Evolutionary conservation across 768 basidiomycete species (phyloP), one percentile per base, ranked within the genome.

Genomic region (Suillus ampliporus): DNA sequence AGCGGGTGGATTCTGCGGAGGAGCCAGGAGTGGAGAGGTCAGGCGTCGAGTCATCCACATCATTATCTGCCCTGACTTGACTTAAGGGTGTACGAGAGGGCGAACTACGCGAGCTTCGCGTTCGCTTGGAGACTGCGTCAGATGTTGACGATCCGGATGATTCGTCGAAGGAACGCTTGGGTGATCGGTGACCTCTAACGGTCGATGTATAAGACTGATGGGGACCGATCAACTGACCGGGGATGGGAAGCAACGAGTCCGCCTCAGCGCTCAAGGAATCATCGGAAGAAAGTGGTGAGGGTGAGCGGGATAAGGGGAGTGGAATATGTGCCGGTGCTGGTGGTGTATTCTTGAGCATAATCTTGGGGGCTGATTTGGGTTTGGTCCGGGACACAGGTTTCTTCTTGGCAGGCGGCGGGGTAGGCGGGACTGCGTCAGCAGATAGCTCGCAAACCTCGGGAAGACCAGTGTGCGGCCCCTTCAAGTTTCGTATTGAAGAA

Each of bases 401-500:
- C 71, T 78, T 79, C 63, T 76, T 77, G 43, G 71, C 65, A 57
- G 74, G 67, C 17, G 78, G 70, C 23, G 78, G 66, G 11, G 72
- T 67, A 28, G 73, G 61, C 51, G 71, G 71, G 8, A 71, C 77
- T 15, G 73, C 60, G n/a, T 71, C 69, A 10, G 78, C 72, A 21
- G 76, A 65, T 17, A 71, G 74, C 74, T 94, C 92, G 47, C 75
- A 70, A 2, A 93, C 86, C 58, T 77, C 76, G 4, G 92, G 92
- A 17, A 88, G 79, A 9, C 93, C 95, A 0, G 85, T 78, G 72
- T 95, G 94, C 0, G 94, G 95, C 2, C 95, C 95, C 17, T 81
- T 81, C 58, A 95, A 78, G 74, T 94, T 95, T 51, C 95, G 90
- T 62, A 97, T 92, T n/a, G 90, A 92, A 14, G 92, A 94, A 70